Conservation (phyloP, 176 grass and related monocot species). For the Oryza rufipogon region DNA sequence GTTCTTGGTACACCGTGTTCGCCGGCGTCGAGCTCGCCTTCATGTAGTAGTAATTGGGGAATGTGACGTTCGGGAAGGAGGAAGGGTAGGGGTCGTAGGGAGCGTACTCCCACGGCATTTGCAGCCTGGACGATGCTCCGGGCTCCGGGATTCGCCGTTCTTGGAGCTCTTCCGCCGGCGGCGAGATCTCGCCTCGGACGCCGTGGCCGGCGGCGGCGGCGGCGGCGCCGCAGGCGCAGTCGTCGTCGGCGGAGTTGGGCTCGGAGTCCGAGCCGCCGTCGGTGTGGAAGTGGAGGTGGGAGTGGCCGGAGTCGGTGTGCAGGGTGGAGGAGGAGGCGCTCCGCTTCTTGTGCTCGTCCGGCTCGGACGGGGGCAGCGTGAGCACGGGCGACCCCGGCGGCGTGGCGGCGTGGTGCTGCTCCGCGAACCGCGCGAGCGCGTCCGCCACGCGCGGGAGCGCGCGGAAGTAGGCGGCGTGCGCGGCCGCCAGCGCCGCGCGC, state of each 20-base stretch:
- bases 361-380: constrained; percentile 64
- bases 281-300: constrained; percentile 56
- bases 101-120: constrained; percentile 44
- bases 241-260: constrained; percentile 23
- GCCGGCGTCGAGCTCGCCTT: constrained; percentile 52
- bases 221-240: constrained; percentile 12
- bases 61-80: constrained; percentile 33
- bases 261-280: constrained; percentile 41
- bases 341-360: constrained; percentile 39
- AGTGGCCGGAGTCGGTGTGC: constrained; percentile 51
- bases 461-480: constrained; percentile 81
- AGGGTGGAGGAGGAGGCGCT: constrained; percentile 45
- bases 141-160: constrained; percentile 36
- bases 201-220: not conserved
- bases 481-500: constrained; percentile 61
- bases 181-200: constrained; percentile 24
- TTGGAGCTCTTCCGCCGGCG: not conserved
- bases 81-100: constrained; percentile 39
- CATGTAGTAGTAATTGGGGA: constrained; percentile 78
- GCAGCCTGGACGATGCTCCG: not conserved
- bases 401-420: constrained; percentile 57
- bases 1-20: constrained; percentile 77
- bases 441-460: constrained; percentile 75
- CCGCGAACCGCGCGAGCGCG: constrained; percentile 72
- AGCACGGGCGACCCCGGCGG: constrained; percentile 64